Percentiles rank a stretch among this genome's conserved stretches.
phyloP scores from a whole-genome alignment of 192 early-diverging fungal genomes.

The Coemansia sp. region DNA sequence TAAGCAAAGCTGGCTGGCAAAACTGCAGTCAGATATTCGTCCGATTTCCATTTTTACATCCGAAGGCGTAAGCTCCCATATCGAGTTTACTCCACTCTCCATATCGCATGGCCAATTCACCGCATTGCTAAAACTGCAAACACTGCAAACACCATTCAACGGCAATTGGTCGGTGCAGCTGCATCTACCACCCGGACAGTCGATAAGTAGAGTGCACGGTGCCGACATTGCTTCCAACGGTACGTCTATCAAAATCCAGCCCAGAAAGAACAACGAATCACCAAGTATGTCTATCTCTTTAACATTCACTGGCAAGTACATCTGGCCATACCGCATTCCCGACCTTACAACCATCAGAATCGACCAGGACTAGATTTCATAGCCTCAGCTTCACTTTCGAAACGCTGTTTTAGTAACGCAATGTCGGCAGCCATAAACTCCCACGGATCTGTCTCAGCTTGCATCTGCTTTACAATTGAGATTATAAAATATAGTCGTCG shows the following conservation, averaged over 20 bases:
- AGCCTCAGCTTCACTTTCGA: conserved; percentile 24
- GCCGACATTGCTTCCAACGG: conserved; percentile 12
- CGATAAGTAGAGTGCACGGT: conserved; percentile 3
- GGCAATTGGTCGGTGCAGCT: conserved; percentile 25
- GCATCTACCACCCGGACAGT: conserved; percentile 23
- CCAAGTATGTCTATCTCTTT: conserved; percentile 34
- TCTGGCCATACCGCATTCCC: conserved; percentile 23
- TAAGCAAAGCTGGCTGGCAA: neutral
- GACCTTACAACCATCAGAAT: conserved; percentile 19
- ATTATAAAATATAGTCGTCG: conserved; percentile 33
- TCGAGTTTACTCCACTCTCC: conserved; percentile 22
- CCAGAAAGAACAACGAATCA: neutral
- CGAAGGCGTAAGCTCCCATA: conserved; percentile 25
- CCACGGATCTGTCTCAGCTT: conserved; percentile 26
- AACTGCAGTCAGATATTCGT: neutral
- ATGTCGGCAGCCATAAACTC: conserved; percentile 41
- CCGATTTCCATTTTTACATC: conserved; percentile 23
- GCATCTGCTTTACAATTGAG: conserved; percentile 37
- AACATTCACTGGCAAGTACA: conserved; percentile 28
- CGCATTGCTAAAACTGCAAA: conserved; percentile 30
- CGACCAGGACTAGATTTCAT: conserved; percentile 3
- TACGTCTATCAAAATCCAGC: conserved; percentile 13
- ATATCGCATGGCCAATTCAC: conserved; percentile 8
- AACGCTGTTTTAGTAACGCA: conserved; percentile 29
- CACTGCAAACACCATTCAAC: conserved; percentile 16